These are phyloP conservation scores for Leccinum variicolor DNA, from an alignment of 768 basidiomycete genomes.

Conservation along the genomic window DNA sequence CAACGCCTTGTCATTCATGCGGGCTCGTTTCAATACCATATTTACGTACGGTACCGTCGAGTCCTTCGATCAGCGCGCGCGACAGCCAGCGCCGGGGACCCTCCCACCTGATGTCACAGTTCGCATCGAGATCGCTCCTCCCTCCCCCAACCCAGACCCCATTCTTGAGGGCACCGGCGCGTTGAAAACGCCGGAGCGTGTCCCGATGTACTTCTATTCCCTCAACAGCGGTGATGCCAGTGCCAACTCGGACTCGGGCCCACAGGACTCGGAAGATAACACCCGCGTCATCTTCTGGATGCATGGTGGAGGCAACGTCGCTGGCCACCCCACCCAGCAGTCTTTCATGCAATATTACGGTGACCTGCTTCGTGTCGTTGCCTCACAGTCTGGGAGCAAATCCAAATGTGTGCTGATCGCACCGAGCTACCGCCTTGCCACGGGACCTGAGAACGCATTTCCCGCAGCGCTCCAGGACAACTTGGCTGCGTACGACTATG, in stretches of 20 bases:
- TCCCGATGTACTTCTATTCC: conserved; percentile 21
- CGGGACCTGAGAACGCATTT: conserved; percentile 18
- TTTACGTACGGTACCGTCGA: background rate
- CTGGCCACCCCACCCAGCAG: conserved; percentile 14
- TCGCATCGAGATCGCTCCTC: conserved; percentile 17
- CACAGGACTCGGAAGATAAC: background rate
- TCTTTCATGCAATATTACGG: conserved; percentile 3
- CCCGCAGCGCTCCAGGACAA: conserved; percentile 23
- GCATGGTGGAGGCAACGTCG: conserved; percentile 21
- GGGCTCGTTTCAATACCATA: too few relatives aligned
- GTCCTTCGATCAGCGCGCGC: conserved; percentile 16
- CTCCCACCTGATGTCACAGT: conserved; percentile 12
- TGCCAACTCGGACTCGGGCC: background rate
- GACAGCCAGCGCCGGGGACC: background rate
- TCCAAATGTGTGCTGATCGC: conserved; percentile 14
- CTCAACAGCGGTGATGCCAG: background rate
- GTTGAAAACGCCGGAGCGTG: conserved; percentile 15
- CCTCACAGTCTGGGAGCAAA: background rate
- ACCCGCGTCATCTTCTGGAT: conserved; percentile 21
- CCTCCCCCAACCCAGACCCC: conserved; percentile 2
- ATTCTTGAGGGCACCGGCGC: background rate
- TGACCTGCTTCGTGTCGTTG: conserved; percentile 10
- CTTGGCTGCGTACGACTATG: conserved; percentile 23
- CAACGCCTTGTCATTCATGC: background rate
- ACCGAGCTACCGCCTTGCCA: conserved; percentile 25